Evolutionary conservation across 2,329 filamentous ascomycete genomes (phyloP).

Genomic region (Trichoderma simmonsii): DNA sequence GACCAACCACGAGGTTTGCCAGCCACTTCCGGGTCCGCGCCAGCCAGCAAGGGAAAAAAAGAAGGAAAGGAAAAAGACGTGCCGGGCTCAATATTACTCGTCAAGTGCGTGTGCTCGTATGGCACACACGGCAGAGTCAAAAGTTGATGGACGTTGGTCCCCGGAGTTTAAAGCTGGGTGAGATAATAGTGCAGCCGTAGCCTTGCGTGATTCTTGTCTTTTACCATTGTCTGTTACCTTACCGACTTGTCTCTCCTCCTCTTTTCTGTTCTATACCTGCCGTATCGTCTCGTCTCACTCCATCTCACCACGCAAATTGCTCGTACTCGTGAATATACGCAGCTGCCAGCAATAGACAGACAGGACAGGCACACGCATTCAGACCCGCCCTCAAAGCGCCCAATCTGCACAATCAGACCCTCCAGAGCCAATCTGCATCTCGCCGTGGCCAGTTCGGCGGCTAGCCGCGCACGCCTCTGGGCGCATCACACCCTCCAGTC

Average conservation of each 20-base stretch:
- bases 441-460: slow-evolving; percentile 1
- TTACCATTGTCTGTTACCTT: background rate
- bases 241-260: background rate
- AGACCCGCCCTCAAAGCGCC: slow-evolving; percentile 11
- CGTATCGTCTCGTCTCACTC: background rate
- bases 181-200: slow-evolving; percentile 15
- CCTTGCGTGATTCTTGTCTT: background rate
- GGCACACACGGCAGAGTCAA: background rate
- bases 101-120: background rate
- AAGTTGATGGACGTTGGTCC: background rate
- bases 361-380: background rate
- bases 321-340: background rate
- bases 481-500: slow-evolving; percentile 16
- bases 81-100: background rate
- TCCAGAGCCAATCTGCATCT: slow-evolving; percentile 14
- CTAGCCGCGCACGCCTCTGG: slow-evolving; percentile 11
- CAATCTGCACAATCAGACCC: background rate
- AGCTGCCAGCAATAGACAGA: background rate
- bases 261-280: background rate
- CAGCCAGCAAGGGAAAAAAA: background rate
- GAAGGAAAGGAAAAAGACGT: background rate
- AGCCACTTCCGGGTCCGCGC: slow-evolving; percentile 15
- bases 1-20: background rate
- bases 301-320: background rate
- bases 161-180: background rate